Conservation (phyloP, 495 filamentous ascomycete species). For the Letharia lupina region DNA sequence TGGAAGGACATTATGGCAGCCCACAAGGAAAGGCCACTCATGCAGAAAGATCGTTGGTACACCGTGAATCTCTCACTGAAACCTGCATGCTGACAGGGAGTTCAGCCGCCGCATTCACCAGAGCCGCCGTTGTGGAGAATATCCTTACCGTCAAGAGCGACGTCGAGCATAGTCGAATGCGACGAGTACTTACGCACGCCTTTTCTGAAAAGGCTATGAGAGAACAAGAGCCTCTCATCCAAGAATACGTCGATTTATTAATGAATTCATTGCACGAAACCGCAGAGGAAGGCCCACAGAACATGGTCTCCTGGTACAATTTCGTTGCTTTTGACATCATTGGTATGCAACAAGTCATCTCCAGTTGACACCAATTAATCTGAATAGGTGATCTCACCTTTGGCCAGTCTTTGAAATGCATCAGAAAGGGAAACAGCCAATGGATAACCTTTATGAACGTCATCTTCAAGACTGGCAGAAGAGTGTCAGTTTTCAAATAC, state of each 20-base stretch:
- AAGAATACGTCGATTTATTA: not conserved
- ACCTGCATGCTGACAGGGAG: not conserved
- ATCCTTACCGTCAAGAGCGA: not conserved
- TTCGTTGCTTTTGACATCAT: constrained; percentile 1
- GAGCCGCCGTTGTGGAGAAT: not conserved
- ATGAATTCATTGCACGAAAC: not conserved
- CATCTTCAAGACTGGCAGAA: not conserved
- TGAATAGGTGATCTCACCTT: not conserved
- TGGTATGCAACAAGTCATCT: not conserved
- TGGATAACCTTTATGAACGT: not conserved
- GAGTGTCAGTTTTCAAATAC: not conserved
- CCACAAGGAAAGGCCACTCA: not conserved
- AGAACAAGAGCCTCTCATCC: not conserved
- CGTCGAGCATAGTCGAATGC: not conserved
- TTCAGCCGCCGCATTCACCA: not conserved
- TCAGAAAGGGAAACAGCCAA: not conserved
- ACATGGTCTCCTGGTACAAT: not conserved
- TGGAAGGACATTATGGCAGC: constrained; percentile 2
- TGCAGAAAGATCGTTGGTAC: not conserved
- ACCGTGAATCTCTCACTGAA: not conserved
- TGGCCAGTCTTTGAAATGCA: not conserved
- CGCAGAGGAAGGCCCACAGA: not conserved
- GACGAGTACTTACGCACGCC: not conserved
- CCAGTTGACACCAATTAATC: not conserved
- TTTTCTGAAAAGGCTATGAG: not conserved